Base-by-base conservation (phyloP, 2,329 filamentous ascomycete species). In the Cucurbitaria berberidis region DNA sequence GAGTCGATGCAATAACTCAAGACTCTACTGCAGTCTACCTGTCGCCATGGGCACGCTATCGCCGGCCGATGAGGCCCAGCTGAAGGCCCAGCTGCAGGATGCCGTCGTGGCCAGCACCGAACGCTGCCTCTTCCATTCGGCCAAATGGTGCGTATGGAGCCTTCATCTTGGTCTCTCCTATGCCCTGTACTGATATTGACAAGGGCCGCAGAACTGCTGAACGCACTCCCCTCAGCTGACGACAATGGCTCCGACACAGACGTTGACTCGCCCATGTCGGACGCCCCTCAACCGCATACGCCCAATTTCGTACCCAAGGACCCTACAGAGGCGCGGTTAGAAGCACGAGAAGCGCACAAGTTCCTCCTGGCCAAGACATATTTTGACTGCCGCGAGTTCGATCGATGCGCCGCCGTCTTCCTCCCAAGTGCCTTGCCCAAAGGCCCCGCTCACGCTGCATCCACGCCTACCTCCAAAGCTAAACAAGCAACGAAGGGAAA, bases 361-460 rank as follows among this genome's bases (percentile, higher is more conserved):
- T 98, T 93, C 71, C 84, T 98, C 2, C 82, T 98, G 18, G 93
- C 95, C 47, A 97, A 97, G 74, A 89, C 93, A 0, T 89, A 96
- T 63, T 98, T 98, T 72, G 93, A 98, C 75, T 96, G 92, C 66
- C 89, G 91, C 63, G 95, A 99, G 73, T 98, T 89, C 68, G 93
- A 98, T 70, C 90, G 95, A 59, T 97, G 93, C 74, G 90, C 93
- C 26, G 89, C 91, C 45, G 89, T 96, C 34, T 96, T 96, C 69
- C 81, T 96, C 1, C 90, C 91, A n/a, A 85, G 91, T 59, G 84
- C 87, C n/a, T 81, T 90, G 29, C 82, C 91, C n/a, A 83, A 88
- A 26, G 84, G 86, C 55, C 80, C 90, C 39, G 75, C 89, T 5
- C 76, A 80, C 27, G 76, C 86, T 40, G 62, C 64, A 26, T 67